These are phyloP conservation scores for Lycium barbarum DNA, from an alignment of 257 asterid species.

Conservation along the genomic window DNA sequence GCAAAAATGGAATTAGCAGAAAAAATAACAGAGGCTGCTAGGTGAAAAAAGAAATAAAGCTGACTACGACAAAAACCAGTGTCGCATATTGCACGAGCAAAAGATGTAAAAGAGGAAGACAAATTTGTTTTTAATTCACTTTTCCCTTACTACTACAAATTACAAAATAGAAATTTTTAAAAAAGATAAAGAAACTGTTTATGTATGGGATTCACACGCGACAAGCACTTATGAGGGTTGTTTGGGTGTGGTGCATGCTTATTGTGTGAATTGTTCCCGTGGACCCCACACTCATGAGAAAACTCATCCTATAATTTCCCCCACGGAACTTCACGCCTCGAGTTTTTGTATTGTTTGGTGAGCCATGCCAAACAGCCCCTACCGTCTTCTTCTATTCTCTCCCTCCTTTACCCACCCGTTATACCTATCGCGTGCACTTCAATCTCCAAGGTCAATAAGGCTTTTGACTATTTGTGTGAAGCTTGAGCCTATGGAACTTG, in stretches of 20 bases:
- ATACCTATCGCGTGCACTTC: background rate
- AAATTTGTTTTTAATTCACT: background rate
- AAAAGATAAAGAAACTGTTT: background rate
- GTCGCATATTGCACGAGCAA: slow-evolving; percentile 24
- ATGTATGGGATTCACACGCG: slow-evolving; percentile 58
- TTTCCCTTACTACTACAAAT: background rate
- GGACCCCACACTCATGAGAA: background rate
- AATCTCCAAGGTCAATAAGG: background rate
- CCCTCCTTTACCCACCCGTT: background rate
- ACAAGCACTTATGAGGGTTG: slow-evolving; percentile 56
- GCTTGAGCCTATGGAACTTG: no score
- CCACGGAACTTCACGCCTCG: slow-evolving; percentile 35
- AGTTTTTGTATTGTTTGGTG: slow-evolving; percentile 39
- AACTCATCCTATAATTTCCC: background rate
- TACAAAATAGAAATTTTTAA: background rate
- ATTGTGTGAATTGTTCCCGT: background rate
- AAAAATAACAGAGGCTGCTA: slow-evolving; percentile 33
- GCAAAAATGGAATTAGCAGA: slow-evolving; percentile 38
- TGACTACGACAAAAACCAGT: slow-evolving; percentile 26
- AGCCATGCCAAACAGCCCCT: slow-evolving; percentile 37
- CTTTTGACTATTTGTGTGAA: background rate
- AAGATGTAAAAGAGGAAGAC: background rate
- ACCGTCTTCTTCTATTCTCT: slow-evolving; percentile 5
- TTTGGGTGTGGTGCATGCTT: slow-evolving; percentile 34
- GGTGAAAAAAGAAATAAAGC: slow-evolving; percentile 26